Conservation (phyloP, 1,284 basidiomycete species). For the Heterobasidion irregulare region DNA sequence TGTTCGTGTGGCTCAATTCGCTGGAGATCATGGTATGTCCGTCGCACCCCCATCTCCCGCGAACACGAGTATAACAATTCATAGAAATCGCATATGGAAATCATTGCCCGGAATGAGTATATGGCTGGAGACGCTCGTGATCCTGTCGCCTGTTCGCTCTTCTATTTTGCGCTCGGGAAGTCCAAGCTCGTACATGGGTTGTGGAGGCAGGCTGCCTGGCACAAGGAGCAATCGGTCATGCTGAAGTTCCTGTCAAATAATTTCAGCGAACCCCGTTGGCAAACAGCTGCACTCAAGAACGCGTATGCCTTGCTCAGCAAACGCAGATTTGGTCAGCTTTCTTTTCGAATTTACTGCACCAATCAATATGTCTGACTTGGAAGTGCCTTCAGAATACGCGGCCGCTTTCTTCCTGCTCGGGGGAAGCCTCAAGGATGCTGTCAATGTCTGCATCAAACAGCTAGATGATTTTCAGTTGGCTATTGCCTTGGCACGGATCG, state of each 20-base stretch:
- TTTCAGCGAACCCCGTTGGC: conserved; percentile 82
- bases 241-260: conserved; percentile 91
- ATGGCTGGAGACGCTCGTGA: conserved; percentile 81
- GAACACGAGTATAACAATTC: background rate
- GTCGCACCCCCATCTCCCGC: background rate
- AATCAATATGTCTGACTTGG: background rate
- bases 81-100: conserved; percentile 77
- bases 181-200: conserved; percentile 87
- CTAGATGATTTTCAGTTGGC: conserved; percentile 88
- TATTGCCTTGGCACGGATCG: conserved; percentile 76
- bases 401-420: conserved; percentile 97
- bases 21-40: conserved; percentile 64
- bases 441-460: conserved; percentile 86
- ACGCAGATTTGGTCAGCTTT: conserved; percentile 74
- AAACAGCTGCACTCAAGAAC: conserved; percentile 92
- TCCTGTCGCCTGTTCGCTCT: conserved; percentile 83
- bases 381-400: conserved; percentile 67
- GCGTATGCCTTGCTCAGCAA: conserved; percentile 91
- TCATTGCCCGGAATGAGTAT: conserved; percentile 90
- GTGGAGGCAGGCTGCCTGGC: conserved; percentile 94
- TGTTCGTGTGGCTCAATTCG: conserved; percentile 85
- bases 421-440: conserved; percentile 82
- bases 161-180: conserved; percentile 94
- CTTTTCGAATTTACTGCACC: background rate
- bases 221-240: conserved; percentile 87